Conservation (phyloP, 2,329 filamentous ascomycete genomes). For the Cladophialophora psammophila region DNA sequence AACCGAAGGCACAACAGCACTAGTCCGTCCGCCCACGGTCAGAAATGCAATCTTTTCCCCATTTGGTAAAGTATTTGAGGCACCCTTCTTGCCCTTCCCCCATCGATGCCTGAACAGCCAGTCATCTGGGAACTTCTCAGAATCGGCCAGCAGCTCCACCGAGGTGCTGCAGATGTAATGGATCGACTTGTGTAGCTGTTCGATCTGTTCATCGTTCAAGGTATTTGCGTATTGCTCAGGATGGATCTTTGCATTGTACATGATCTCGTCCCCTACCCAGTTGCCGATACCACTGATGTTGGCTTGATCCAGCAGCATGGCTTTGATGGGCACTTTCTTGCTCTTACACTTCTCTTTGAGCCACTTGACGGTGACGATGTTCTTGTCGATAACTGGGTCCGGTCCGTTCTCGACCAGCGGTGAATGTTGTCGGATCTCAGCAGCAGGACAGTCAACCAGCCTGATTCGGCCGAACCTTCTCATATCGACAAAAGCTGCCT, state of each 20-base stretch:
- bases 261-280: conserved; percentile 94
- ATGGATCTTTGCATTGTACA: conserved; percentile 88
- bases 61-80: conserved; percentile 73
- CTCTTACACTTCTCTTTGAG: conserved; percentile 72
- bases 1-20: conserved; percentile 81
- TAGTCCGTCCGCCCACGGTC: conserved; percentile 89
- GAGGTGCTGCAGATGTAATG: conserved; percentile 81
- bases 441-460: conserved; percentile 79
- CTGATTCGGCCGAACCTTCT: conserved; percentile 80
- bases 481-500: conserved; percentile 82
- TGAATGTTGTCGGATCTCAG: conserved; percentile 75
- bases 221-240: conserved; percentile 93
- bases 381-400: conserved; percentile 84
- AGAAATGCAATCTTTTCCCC: conserved; percentile 86
- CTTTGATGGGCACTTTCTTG: conserved; percentile 87
- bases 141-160: conserved; percentile 79
- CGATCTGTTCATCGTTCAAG: conserved; percentile 74
- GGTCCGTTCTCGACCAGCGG: conserved; percentile 92
- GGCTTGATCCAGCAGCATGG: conserved; percentile 83
- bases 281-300: conserved; percentile 94
- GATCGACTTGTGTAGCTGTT: conserved; percentile 74
- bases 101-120: conserved; percentile 92
- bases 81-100: conserved; percentile 83
- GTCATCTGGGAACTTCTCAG: conserved; percentile 79
- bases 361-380: conserved; percentile 78